Evolutionary conservation across 1,139 yeast species (phyloP).

Genomic region (Pneumocystis sp.): DNA sequence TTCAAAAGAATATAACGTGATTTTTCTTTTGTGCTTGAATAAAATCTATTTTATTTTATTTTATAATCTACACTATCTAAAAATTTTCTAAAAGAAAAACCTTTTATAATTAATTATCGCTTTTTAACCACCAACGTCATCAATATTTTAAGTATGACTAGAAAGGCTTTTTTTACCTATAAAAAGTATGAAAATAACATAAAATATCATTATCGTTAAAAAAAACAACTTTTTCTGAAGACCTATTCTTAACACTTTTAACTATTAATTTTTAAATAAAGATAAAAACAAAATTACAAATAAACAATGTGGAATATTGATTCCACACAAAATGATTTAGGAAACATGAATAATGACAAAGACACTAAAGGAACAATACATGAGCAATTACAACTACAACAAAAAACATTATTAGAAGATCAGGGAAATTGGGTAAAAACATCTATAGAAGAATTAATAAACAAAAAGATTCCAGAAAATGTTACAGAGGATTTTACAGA

Average conservation of each 20-base stretch:
- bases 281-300: background rate
- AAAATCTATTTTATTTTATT: too few species aligned
- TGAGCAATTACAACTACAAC: background rate
- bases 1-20: too few species aligned
- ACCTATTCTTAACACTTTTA: background rate
- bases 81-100: too few species aligned
- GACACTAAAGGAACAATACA: background rate
- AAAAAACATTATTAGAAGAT: background rate
- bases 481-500: background rate
- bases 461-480: background rate
- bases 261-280: background rate
- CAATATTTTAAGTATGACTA: too few species aligned
- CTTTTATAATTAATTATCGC: too few species aligned
- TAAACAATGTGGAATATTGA: background rate
- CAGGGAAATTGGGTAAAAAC: background rate
- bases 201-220: too few species aligned
- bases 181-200: too few species aligned
- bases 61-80: too few species aligned
- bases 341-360: background rate
- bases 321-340: background rate
- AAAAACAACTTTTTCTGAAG: background rate
- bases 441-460: background rate
- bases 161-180: too few species aligned
- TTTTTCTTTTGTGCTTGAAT: too few species aligned
- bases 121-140: too few species aligned